A percentile compares a stretch with the other conserved stretches of the same genome.
Evolutionary conservation across 2,329 filamentous ascomycete genomes (phyloP).

Genomic region (Cladosporium sp.): DNA sequence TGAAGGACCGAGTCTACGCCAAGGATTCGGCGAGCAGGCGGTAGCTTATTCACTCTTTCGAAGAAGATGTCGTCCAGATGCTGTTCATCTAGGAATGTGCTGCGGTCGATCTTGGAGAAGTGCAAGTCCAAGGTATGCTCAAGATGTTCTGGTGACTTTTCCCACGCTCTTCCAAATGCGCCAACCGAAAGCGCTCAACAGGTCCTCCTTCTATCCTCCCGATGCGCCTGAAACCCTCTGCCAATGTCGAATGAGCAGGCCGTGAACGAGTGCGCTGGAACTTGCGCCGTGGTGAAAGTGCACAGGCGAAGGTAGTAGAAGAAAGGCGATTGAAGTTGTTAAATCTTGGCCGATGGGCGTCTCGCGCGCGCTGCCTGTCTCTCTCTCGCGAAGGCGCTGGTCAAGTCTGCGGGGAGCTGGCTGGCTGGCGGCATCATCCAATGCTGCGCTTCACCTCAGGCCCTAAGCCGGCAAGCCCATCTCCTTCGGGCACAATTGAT

Average conservation of each 20-base stretch:
- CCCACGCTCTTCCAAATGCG: constrained; percentile 2
- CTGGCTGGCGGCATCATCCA: background rate
- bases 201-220: background rate
- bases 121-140: too few relatives aligned
- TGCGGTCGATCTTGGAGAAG: background rate
- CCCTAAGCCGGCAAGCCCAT: constrained; percentile 8
- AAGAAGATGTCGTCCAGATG: background rate
- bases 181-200: background rate
- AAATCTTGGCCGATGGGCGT: constrained; percentile 1
- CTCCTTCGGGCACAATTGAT: constrained; percentile 14
- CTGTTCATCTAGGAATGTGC: background rate
- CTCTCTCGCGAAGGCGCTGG: too few relatives aligned
- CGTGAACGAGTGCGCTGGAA: background rate
- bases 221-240: background rate
- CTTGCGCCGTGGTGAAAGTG: background rate
- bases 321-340: constrained; percentile 2
- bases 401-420: background rate
- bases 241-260: background rate
- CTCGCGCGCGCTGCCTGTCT: background rate
- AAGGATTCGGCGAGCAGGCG: too few relatives aligned
- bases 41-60: too few relatives aligned
- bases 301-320: background rate
- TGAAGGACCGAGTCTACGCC: background rate
- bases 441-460: too few relatives aligned
- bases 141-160: background rate